Percentiles rank a stretch among this genome's conserved stretches.
Evolutionary conservation across 2,329 filamentous ascomycete species (phyloP).

Genomic region (Botrytis pseudocinerea): DNA sequence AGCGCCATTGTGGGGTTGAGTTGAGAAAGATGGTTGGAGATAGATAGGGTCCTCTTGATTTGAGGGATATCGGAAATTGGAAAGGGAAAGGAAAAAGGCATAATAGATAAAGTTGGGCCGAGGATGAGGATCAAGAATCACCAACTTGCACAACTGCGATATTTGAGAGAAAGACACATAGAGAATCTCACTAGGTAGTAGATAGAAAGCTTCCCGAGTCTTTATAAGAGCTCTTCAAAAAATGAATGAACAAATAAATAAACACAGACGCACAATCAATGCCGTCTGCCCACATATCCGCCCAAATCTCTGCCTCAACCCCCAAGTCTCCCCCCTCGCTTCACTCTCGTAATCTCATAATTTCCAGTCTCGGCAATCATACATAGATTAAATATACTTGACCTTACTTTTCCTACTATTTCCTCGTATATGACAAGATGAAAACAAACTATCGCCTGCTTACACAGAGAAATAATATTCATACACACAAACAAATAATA

Average conservation of each 20-base stretch:
- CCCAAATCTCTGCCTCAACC: background rate
- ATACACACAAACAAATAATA: too few species aligned
- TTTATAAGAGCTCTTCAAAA: background rate
- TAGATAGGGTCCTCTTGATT: background rate
- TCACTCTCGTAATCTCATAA: background rate
- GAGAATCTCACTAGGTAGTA: background rate
- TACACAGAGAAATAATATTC: background rate
- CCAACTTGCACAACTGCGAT: background rate
- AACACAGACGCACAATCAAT: background rate
- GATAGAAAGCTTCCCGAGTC: background rate
- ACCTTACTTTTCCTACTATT: background rate
- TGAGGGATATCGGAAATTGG: background rate
- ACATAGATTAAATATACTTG: background rate
- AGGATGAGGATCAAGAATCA: background rate
- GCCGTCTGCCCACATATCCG: background rate
- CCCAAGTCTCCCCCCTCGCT: background rate
- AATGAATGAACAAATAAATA: background rate
- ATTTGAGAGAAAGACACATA: background rate
- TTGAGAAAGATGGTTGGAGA: background rate
- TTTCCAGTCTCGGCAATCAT: background rate
- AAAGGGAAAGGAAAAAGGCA: background rate
- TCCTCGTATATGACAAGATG: background rate
- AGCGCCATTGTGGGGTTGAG: conserved; percentile 60
- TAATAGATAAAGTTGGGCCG: background rate
- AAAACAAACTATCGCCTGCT: background rate